Percentiles rank a stretch among this genome's conserved stretches.
Evolutionary conservation across 805 yeast genomes (phyloP).

Genomic region (Vanderwaltozyma yarrowii): DNA sequence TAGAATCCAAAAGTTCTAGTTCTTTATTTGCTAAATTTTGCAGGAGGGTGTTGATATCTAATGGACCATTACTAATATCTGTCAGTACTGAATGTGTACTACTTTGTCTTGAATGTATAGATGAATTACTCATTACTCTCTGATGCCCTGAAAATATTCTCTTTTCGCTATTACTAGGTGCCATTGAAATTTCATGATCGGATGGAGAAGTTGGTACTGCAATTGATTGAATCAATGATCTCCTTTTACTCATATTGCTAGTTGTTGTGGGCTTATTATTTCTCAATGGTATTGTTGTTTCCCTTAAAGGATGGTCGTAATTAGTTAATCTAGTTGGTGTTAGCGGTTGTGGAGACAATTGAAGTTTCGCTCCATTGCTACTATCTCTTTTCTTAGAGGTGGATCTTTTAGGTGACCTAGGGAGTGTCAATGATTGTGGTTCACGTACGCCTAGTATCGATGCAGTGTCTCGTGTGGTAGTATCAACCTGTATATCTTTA

Average conservation of each 20-base stretch:
- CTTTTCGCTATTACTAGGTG: not conserved
- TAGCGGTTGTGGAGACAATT: slow-evolving; percentile 1
- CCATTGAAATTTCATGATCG: not conserved
- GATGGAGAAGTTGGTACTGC: slow-evolving; percentile 14
- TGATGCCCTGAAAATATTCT: not conserved
- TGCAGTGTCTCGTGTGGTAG: slow-evolving; percentile 21
- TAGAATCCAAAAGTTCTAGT: slow-evolving; percentile 54
- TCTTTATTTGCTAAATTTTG: slow-evolving; percentile 59
- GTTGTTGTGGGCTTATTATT: slow-evolving; percentile 5
- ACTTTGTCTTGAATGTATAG: slow-evolving; percentile 13
- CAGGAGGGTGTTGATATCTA: slow-evolving; percentile 43
- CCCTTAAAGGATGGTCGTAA: slow-evolving; percentile 1
- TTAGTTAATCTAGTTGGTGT: not conserved
- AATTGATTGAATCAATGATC: slow-evolving; percentile 23
- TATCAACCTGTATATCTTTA: slow-evolving; percentile 27
- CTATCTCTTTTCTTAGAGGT: not conserved
- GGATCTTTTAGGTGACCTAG: not conserved
- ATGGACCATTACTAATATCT: slow-evolving; percentile 5
- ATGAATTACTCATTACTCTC: slow-evolving; percentile 12
- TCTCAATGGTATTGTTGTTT: not conserved
- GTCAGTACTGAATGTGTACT: slow-evolving; percentile 6
- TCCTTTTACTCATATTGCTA: slow-evolving; percentile 14
- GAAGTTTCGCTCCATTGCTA: not conserved
- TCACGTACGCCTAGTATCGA: no score
- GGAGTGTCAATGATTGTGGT: no score